Evolutionary conservation across 192 early-diverging fungal species (phyloP).

Genomic region (Coemansia sp.): DNA sequence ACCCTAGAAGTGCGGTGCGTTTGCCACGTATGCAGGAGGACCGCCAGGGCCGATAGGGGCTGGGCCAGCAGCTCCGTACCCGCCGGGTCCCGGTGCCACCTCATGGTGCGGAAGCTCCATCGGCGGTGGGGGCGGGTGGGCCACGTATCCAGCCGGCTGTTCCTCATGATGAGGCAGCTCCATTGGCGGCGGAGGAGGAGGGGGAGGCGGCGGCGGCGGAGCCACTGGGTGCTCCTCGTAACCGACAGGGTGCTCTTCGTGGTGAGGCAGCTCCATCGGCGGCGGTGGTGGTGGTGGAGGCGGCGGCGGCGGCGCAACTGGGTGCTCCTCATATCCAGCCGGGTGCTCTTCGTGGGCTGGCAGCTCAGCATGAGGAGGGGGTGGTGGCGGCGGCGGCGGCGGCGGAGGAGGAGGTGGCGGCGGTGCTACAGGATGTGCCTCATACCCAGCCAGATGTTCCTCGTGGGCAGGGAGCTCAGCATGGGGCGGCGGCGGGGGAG

Average conservation of each 20-base stretch:
- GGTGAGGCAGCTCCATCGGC: not conserved
- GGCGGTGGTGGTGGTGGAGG: not conserved
- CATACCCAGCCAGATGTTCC: slow-evolving; percentile 11
- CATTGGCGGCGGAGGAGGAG: slow-evolving; percentile 4
- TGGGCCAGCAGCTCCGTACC: slow-evolving; percentile 24
- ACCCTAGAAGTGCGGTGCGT: slow-evolving; percentile 48
- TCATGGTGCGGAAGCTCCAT: too few relatives aligned
- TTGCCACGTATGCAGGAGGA: slow-evolving; percentile 22
- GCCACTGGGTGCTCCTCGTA: slow-evolving; percentile 17
- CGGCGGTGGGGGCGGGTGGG: slow-evolving; percentile 7
- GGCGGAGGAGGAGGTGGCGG: slow-evolving; percentile 2
- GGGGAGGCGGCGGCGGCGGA: slow-evolving; percentile 2
- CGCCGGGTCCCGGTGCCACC: slow-evolving; percentile 13
- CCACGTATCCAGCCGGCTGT: slow-evolving; percentile 16
- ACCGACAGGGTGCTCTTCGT: slow-evolving; percentile 18
- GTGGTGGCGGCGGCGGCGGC: not conserved
- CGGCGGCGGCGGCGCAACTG: not conserved
- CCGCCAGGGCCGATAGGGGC: slow-evolving; percentile 10
- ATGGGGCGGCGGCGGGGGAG: not conserved
- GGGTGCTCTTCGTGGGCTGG: slow-evolving; percentile 19
- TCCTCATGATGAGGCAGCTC: slow-evolving; percentile 13
- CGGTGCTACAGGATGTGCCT: slow-evolving; percentile 16
- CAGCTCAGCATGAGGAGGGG: not conserved
- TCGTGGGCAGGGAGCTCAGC: slow-evolving; percentile 6
- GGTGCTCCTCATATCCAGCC: slow-evolving; percentile 21